These are phyloP conservation scores for Rhynchosporium graminicola DNA, from an alignment of 2,329 filamentous ascomycete genomes.

Conservation along the genomic window DNA sequence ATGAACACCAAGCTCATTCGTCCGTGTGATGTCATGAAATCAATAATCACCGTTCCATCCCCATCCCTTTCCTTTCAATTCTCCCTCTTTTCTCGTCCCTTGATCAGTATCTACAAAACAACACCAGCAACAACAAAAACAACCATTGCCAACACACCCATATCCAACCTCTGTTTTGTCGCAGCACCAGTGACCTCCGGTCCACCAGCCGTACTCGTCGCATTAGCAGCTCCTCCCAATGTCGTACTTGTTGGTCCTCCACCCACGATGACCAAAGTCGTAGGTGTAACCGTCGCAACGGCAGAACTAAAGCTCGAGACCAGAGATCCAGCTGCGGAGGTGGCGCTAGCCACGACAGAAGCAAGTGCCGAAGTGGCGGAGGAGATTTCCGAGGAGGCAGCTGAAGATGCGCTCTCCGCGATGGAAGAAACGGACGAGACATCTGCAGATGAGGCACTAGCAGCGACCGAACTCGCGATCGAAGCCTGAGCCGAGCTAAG, in stretches of 20 bases:
- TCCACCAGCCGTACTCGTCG: conserved; percentile 11
- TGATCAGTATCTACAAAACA: conserved; percentile 12
- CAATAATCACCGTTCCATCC: not conserved
- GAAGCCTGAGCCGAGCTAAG: no score
- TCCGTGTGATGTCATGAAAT: not conserved
- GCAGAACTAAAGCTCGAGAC: not conserved
- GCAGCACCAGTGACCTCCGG: conserved; percentile 23
- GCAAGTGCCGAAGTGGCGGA: not conserved
- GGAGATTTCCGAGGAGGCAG: no score
- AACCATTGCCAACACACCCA: conserved; percentile 18
- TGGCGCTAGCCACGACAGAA: not conserved
- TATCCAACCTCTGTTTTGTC: not conserved
- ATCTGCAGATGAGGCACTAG: not conserved
- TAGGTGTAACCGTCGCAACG: not conserved
- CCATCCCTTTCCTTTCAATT: conserved; percentile 8
- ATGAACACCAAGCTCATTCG: conserved; percentile 7
- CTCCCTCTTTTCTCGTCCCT: not conserved
- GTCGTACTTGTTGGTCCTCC: conserved; percentile 5
- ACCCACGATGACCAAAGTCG: not conserved
- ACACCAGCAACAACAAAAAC: conserved; percentile 17
- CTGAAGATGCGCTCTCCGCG: not conserved
- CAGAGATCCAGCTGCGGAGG: not conserved
- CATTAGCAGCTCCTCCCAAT: not conserved
- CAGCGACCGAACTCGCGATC: no score
- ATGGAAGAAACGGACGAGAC: not conserved